These are phyloP conservation scores for Epichloe aotearoae DNA, from an alignment of 2,329 filamentous ascomycete genomes.

Conservation along the genomic window DNA sequence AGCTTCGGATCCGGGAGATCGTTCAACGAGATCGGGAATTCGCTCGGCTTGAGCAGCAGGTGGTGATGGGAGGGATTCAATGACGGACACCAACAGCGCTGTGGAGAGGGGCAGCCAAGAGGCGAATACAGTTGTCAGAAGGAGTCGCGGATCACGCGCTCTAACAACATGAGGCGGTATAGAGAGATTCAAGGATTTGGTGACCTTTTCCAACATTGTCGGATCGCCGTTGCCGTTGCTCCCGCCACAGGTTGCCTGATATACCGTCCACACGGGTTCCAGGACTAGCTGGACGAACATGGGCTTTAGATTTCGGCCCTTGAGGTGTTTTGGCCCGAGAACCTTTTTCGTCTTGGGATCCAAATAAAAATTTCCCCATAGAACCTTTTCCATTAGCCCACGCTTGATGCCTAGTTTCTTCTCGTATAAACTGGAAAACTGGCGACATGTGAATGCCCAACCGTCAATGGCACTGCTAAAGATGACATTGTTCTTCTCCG, in stretches of 20 bases:
- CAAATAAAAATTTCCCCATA: constrained; percentile 95
- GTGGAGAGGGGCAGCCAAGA: constrained; percentile 89
- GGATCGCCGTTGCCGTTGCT: constrained; percentile 75
- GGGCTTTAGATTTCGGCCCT: constrained; percentile 80
- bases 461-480: constrained; percentile 96
- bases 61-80: constrained; percentile 84
- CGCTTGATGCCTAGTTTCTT: constrained; percentile 95
- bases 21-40: constrained; percentile 64
- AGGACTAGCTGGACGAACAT: constrained; percentile 96
- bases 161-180: constrained; percentile 75
- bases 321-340: constrained; percentile 79
- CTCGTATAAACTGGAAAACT: constrained; percentile 88
- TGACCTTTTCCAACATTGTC: constrained; percentile 79
- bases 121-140: constrained; percentile 77
- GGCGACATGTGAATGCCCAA: constrained; percentile 95
- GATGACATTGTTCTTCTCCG: constrained; percentile 97
- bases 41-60: constrained; percentile 65
- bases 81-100: constrained; percentile 81
- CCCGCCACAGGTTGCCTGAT: constrained; percentile 76
- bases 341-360: constrained; percentile 96
- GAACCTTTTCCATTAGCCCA: constrained; percentile 73
- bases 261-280: constrained; percentile 92
- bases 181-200: constrained; percentile 73
- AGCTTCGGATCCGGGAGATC: constrained; percentile 61
- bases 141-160: constrained; percentile 68